A percentile compares a stretch with the other conserved stretches of the same genome.
Evolutionary conservation across 2,329 filamentous ascomycete species (phyloP).

Genomic region (Aspergillus pseudoterreus): DNA sequence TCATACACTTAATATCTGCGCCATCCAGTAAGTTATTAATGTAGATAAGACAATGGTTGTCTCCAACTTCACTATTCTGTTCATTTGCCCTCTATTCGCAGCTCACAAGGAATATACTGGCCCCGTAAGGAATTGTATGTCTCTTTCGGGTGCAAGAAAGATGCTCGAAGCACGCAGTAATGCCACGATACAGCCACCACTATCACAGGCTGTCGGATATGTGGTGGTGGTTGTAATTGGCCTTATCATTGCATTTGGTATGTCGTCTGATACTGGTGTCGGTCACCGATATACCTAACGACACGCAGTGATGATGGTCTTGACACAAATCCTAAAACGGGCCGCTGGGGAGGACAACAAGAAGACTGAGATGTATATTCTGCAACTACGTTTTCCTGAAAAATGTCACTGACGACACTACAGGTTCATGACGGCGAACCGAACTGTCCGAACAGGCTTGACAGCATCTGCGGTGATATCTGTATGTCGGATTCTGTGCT

Average conservation of each 20-base stretch:
- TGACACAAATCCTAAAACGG: slow-evolving; percentile 46
- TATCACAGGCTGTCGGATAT: slow-evolving; percentile 42
- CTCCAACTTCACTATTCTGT: too few species aligned
- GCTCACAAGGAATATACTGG: too few species aligned
- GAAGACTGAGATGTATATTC: slow-evolving; percentile 48
- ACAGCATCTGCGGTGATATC: slow-evolving; percentile 54
- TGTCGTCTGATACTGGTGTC: background rate
- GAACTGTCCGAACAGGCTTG: slow-evolving; percentile 49
- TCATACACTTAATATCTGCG: background rate
- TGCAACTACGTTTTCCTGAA: too few species aligned
- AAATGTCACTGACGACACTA: background rate
- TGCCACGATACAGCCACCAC: slow-evolving; percentile 27
- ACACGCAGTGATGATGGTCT: slow-evolving; percentile 42
- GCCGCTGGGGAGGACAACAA: slow-evolving; percentile 51
- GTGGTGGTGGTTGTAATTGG: slow-evolving; percentile 42
- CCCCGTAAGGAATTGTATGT: too few species aligned
- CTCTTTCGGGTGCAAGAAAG: background rate
- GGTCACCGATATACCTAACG: background rate
- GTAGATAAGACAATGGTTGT: too few species aligned
- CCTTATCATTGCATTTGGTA: slow-evolving; percentile 39
- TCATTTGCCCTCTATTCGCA: too few species aligned
- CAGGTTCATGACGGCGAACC: slow-evolving; percentile 54
- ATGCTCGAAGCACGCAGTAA: slow-evolving; percentile 12
- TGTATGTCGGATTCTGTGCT: slow-evolving; percentile 16
- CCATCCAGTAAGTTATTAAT: background rate